Evolutionary conservation across 1,139 yeast species (phyloP).

Genomic region (Pichia sp.): DNA sequence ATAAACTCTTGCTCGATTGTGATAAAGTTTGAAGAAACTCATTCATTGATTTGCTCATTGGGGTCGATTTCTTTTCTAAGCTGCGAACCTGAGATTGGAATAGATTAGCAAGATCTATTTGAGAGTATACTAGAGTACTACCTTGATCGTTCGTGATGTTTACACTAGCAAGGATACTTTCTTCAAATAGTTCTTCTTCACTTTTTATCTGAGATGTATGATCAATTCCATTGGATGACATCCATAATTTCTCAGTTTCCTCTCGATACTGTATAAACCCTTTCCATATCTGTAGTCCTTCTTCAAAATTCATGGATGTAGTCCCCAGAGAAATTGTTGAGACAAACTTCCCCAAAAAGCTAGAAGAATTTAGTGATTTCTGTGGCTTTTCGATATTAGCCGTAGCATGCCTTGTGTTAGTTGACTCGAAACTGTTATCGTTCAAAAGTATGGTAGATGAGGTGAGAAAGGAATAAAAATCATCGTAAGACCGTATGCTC

Average conservation of each 20-base stretch:
- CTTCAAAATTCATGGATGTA: constrained; percentile 53
- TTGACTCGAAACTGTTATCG: constrained; percentile 13
- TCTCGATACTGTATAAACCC: constrained; percentile 48
- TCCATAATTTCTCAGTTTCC: constrained; percentile 21
- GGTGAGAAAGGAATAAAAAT: constrained; percentile 25
- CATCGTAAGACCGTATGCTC: constrained; percentile 24
- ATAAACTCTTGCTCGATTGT: constrained; percentile 42
- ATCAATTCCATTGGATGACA: too few relatives aligned
- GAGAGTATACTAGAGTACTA: constrained; percentile 27
- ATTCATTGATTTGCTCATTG: constrained; percentile 41
- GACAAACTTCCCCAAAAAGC: constrained; percentile 39
- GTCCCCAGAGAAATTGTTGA: constrained; percentile 39
- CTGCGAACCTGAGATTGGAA: constrained; percentile 51
- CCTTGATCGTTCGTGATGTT: constrained; percentile 16
- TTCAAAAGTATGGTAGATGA: constrained; percentile 22
- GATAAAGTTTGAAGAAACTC: constrained; percentile 43
- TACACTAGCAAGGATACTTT: background rate
- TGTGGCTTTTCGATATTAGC: constrained; percentile 14
- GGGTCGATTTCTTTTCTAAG: constrained; percentile 47
- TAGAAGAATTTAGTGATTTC: constrained; percentile 27
- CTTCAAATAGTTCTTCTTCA: background rate
- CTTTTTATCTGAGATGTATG: background rate
- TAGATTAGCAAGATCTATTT: constrained; percentile 44
- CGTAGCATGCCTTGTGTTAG: constrained; percentile 10
- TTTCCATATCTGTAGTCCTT: constrained; percentile 44